Evolutionary conservation across 2,329 filamentous ascomycete species (phyloP), one percentile per base, ranked within the genome.

Genomic region (Aspergillus caelatus): DNA sequence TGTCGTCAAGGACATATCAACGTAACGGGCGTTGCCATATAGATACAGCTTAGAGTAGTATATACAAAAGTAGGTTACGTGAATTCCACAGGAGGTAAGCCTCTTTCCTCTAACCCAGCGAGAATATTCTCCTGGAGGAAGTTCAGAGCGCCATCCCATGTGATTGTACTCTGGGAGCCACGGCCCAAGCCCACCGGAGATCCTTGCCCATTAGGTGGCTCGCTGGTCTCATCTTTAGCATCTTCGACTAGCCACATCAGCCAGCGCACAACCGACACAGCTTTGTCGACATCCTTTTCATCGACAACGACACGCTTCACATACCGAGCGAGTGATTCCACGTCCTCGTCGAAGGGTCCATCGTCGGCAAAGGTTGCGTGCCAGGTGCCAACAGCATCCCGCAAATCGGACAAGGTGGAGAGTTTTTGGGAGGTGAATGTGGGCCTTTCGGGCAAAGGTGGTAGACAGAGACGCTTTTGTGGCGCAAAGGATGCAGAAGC

Each of bases 251-350:
- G 67, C 77, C 80, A 79, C 57, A 72, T 68, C 63, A 83, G 64
- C 92, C 92, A 96, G 67, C 83, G 87, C 14, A 91, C 85, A 21
- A 95, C 78, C 14, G 86, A 85, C 1, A 87, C 84, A 1, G 87
- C 91, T 77, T 96, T 97, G 6, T 85, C 85, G 78, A 95, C 83
- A 74, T 97, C 89, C 62, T 85, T 83, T 77, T 98, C 95, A 62
- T 94, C 89, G 1, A 80, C 65, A 0, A 97, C 84, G 0, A 98
- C 92, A 30, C 85, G 85, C 6, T 75, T 81, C 34, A 98, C 77
- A 76, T 96, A 98, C 72, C 82, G 85, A 60, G 85, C 86, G 64
- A 98, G 82, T 43, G 94, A 88, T 46, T 84, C 84, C 0, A 94
- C 89, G 77, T 99, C 95, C 62, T 91, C 88, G 0, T 79, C 79